Evolutionary conservation across 1,284 basidiomycete species (phyloP).

Genomic region (Austroboletus novae-zelandiae): DNA sequence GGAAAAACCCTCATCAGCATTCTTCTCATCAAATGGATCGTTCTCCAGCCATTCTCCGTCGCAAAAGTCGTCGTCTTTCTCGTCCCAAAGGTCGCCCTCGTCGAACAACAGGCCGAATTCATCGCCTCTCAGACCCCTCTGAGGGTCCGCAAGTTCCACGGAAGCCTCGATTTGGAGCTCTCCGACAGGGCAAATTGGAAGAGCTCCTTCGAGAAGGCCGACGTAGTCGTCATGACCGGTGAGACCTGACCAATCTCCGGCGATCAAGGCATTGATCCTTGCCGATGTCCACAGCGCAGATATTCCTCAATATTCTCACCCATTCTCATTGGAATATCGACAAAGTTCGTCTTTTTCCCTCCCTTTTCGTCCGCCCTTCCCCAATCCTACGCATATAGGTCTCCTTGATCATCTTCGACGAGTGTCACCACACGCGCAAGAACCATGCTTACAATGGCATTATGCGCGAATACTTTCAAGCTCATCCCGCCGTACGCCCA

Average conservation of each 20-base stretch:
- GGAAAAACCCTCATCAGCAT: constrained; percentile 84
- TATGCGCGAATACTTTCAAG: constrained; percentile 72
- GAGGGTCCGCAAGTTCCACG: constrained; percentile 64
- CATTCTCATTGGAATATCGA: constrained; percentile 77
- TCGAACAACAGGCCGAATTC: constrained; percentile 75
- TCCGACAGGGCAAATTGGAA: constrained; percentile 67
- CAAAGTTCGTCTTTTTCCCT: constrained; percentile 39
- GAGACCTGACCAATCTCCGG: constrained; percentile 10
- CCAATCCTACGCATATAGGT: constrained; percentile 42
- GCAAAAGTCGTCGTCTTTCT: constrained; percentile 67
- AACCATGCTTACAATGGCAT: constrained; percentile 81
- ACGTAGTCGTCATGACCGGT: constrained; percentile 85
- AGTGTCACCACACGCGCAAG: constrained; percentile 77
- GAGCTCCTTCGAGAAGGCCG: constrained; percentile 55
- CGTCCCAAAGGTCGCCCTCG: constrained; percentile 78
- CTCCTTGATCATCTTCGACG: constrained; percentile 78
- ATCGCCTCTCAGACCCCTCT: constrained; percentile 64
- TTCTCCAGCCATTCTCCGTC: constrained; percentile 44
- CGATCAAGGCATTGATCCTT: background rate
- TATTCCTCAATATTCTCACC: constrained; percentile 73
- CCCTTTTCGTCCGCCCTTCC: background rate
- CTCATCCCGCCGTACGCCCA: constrained; percentile 49
- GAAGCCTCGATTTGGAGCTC: constrained; percentile 66
- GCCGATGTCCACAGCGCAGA: constrained; percentile 56
- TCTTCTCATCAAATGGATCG: constrained; percentile 74